A percentile compares a stretch with the other conserved stretches of the same genome.
Evolutionary conservation across 2,329 filamentous ascomycete genomes (phyloP).

Genomic region (Neoascochyta sp.): DNA sequence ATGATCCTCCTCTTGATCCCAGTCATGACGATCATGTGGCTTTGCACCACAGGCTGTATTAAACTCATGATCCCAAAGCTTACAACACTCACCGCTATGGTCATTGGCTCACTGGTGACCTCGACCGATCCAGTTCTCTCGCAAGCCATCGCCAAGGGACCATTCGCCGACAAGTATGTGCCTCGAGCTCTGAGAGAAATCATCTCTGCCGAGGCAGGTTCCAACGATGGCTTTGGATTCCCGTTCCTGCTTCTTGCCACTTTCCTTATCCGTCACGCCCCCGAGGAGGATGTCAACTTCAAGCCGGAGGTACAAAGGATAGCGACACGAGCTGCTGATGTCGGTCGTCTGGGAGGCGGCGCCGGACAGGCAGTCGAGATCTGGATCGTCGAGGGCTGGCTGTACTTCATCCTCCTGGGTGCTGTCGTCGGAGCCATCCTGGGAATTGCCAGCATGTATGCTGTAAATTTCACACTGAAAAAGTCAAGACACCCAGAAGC

Average conservation of each 20-base stretch:
- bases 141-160: constrained; percentile 60
- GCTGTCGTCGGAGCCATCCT: constrained; percentile 52
- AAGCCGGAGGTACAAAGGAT: constrained; percentile 11
- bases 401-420: constrained; percentile 57
- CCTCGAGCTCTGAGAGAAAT: constrained; percentile 56
- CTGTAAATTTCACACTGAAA: constrained; percentile 43
- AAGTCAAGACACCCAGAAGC: too few relatives aligned
- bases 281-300: constrained; percentile 26
- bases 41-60: constrained; percentile 56
- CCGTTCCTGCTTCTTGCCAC: constrained; percentile 57
- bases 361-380: constrained; percentile 51
- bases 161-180: constrained; percentile 61
- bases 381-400: constrained; percentile 59
- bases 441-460: constrained; percentile 49
- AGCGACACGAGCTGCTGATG: constrained; percentile 26
- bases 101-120: constrained; percentile 59
- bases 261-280: constrained; percentile 55
- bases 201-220: constrained; percentile 60
- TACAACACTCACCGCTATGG: constrained; percentile 48
- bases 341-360: constrained; percentile 53
- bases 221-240: constrained; percentile 61
- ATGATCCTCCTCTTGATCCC: constrained; percentile 56
- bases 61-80: constrained; percentile 54
- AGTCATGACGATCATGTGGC: constrained; percentile 61
- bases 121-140: constrained; percentile 62